Conservation (phyloP, 164 flowering plant species). For the Vitis rotundifolia region DNA sequence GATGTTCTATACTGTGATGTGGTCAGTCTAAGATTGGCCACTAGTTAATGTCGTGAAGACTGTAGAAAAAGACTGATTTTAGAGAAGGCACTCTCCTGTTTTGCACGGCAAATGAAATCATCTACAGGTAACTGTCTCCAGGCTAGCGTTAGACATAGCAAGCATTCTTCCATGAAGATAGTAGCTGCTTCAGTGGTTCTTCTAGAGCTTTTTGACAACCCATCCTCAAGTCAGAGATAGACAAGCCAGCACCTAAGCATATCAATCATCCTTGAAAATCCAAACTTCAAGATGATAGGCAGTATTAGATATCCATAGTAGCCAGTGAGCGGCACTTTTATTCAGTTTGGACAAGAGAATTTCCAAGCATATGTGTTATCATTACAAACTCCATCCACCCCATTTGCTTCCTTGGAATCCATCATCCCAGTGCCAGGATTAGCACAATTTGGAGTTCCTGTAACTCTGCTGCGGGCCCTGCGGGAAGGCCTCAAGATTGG, state of each 20-base stretch:
- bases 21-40: no score
- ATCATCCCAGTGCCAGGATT: slow-evolving; percentile 11
- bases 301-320: slow-evolving; percentile 13
- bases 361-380: slow-evolving; percentile 13
- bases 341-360: slow-evolving; percentile 25
- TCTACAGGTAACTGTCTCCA: no score
- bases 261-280: slow-evolving; percentile 7
- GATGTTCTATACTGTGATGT: no score
- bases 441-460: slow-evolving; percentile 16
- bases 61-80: no score
- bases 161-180: background rate
- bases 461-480: slow-evolving; percentile 22
- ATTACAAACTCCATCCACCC: slow-evolving; percentile 21
- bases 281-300: slow-evolving; percentile 19
- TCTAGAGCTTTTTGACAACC: no score
- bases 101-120: no score
- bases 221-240: background rate
- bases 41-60: no score
- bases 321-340: slow-evolving; percentile 17
- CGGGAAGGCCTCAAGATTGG: slow-evolving; percentile 30
- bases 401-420: slow-evolving; percentile 23
- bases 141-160: no score
- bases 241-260: slow-evolving; percentile 9
- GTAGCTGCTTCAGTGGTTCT: no score
- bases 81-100: no score